Evolutionary conservation across 2,329 filamentous ascomycete genomes (phyloP), one percentile per base, ranked within the genome.

Genomic region (Microcera coccophila): DNA sequence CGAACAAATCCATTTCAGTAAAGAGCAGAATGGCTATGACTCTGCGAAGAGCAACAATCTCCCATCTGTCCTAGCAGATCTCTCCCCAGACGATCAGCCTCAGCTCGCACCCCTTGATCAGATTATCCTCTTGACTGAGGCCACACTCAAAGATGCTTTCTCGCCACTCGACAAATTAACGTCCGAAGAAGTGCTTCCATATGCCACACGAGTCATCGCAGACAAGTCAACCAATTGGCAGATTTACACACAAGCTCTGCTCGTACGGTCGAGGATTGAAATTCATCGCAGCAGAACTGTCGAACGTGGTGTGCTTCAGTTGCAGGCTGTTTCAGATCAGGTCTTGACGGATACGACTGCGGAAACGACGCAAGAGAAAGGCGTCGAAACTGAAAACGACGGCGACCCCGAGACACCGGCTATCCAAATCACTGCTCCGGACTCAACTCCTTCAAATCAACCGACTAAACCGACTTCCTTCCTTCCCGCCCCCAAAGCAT

Each of bases 161-260:
- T 85, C 90, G 0, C 90, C 93, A 0, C 75, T 82, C 1, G 85
- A 97, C 61, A 84, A 87, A 0, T 72, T 98, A 1, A 97, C 90
- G 0, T 78, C 90, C n/a, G 90, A 97, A 66, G 89, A 97, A 62
- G 91, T 95, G 4, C 68, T 95, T 1, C 93, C 93, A 0, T 98
- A 91, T 61, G 93, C 93, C 1, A 85, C 84, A 2, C 81, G 93
- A 31, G 93, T 97, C 0, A 75, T 98, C 2, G 79, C 86, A 8
- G 90, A 93, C 47, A 90, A 91, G 54, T 86, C 86, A 35, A 91
- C 89, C 1, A 98, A 97, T 64, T 98, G 93, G 93, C 93, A 97
- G 63, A 84, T 96, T 24, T 97, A 97, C 62, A 96, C 93, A 0
- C 90, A 97, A 61, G 93, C 90, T 0, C 73, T 98, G 8, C 74